These are phyloP conservation scores for Ambrosia artemisiifolia DNA, from an alignment of 129 eudicot species.

Conservation along the genomic window DNA sequence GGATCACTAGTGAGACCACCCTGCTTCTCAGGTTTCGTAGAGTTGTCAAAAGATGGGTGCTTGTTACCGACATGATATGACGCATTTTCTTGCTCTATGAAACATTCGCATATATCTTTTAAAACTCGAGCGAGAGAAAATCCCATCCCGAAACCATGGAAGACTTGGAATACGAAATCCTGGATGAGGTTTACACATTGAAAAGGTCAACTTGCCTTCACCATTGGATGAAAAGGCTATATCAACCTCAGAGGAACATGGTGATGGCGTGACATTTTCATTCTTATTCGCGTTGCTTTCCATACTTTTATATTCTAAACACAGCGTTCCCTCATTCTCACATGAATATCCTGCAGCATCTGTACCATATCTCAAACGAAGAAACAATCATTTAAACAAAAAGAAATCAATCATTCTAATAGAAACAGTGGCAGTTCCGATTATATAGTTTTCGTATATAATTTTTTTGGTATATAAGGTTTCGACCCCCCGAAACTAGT, in stretches of 20 bases:
- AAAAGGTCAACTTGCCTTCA: slow-evolving; percentile 38
- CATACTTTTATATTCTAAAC: slow-evolving; percentile 14
- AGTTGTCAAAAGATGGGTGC: slow-evolving; percentile 6
- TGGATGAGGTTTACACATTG: slow-evolving; percentile 26
- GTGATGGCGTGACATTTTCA: neutral
- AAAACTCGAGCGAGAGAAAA: slow-evolving; percentile 32
- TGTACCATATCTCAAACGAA: slow-evolving; percentile 6
- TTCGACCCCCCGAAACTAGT: too few relatives aligned
- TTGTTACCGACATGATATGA: neutral
- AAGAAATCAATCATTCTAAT: too few relatives aligned
- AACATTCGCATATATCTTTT: slow-evolving; percentile 36
- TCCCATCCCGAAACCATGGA: slow-evolving; percentile 18
- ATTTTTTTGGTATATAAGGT: too few relatives aligned
- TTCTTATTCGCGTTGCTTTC: slow-evolving; percentile 11
- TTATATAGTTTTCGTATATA: too few relatives aligned
- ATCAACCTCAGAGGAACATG: slow-evolving; percentile 25
- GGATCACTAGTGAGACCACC: slow-evolving; percentile 5
- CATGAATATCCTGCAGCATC: slow-evolving; percentile 15
- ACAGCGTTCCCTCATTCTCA: slow-evolving; percentile 24
- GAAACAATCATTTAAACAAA: neutral
- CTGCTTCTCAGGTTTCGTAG: slow-evolving; percentile 9
- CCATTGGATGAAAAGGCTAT: slow-evolving; percentile 43
- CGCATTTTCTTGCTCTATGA: slow-evolving; percentile 26
- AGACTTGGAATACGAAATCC: slow-evolving; percentile 28
- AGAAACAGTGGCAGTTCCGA: too few relatives aligned